Evolutionary conservation across 345 rosid genomes (phyloP), one percentile per base, ranked within the genome.

Genomic region (Rhodomyrtus tomentosa): DNA sequence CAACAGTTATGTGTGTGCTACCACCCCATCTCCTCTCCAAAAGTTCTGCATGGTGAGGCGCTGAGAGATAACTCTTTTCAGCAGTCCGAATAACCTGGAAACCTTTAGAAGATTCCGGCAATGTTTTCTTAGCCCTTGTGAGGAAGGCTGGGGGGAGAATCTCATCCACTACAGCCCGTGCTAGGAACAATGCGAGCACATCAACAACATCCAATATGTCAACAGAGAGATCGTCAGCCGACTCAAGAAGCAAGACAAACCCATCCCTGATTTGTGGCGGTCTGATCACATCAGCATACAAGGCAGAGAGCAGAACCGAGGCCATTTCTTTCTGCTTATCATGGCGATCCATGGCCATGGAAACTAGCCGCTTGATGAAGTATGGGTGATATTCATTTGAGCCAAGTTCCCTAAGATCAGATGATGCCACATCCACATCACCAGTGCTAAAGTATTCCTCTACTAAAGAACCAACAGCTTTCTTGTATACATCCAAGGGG

Each of bases 291-390:
- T 98, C 97, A 84, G 96, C 98, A 92, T 98, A 98, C 8, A 98
- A 89, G 10, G 96, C 93, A 73, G 99, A 98, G 54, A 98, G 92
- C 86, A 98, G 88, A 85, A 98, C 99, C 0, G 99, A 98, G 82
- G 99, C 96, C 99, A 96, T 98, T 89, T 98, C 99, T 89, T 98
- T 98, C 96, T 98, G 98, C 90, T 96, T 98, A 86, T 98, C 98
- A 90, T 93, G 99, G 88, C 96, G 93, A 87, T 98, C 99, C 99
- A 98, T 94, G 87, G 99, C 93, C 93, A 98, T 95, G 85, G 99
- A 98, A 83, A 98, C 95, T 53, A 98, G 96, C 73, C 99, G 88
- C 91, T 98, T 98, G 48, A 95, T 91, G 85, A 97, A 94, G 86
- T 95, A 96, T 42, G 99, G 98, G 90, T 94, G 99, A 90, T 93